Percentiles rank a stretch among this genome's conserved stretches.
These are phyloP conservation scores for Blastobotrys buckinghamii DNA, from an alignment of 1,139 yeast species.

Conservation along the genomic window DNA sequence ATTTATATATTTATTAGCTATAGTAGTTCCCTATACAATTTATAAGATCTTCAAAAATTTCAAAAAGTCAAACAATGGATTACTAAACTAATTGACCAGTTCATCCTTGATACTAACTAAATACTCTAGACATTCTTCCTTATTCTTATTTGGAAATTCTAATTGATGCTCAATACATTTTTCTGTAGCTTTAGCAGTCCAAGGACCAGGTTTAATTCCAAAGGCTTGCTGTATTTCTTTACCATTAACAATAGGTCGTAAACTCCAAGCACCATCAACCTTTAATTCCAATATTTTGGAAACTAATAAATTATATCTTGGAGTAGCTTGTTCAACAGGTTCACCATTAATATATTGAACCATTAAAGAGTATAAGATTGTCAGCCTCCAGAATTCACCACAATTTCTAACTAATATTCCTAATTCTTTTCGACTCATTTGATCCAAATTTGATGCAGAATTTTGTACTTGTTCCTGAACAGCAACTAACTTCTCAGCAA, in stretches of 20 bases:
- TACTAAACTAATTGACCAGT: background rate
- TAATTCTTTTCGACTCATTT: slow-evolving; percentile 44
- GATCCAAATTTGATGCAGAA: background rate
- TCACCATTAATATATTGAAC: background rate
- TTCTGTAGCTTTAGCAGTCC: slow-evolving; percentile 59
- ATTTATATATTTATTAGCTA: no score
- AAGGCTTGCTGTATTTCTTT: slow-evolving; percentile 50
- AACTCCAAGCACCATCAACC: slow-evolving; percentile 29
- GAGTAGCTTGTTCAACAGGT: slow-evolving; percentile 3
- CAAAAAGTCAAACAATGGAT: background rate
- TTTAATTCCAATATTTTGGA: slow-evolving; percentile 17
- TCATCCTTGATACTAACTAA: slow-evolving; percentile 1
- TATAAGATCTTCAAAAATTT: no score
- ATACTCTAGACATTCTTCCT: slow-evolving; percentile 38
- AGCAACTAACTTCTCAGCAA: slow-evolving; percentile 37
- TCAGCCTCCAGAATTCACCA: slow-evolving; percentile 47
- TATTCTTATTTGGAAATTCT: slow-evolving; percentile 53
- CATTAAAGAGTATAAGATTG: slow-evolving; percentile 28
- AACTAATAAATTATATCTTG: slow-evolving; percentile 16
- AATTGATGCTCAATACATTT: slow-evolving; percentile 66
- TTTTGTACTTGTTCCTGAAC: slow-evolving; percentile 22
- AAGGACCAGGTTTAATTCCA: slow-evolving; percentile 70
- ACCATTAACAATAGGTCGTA: slow-evolving; percentile 48
- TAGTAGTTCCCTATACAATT: no score
- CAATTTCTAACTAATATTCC: slow-evolving; percentile 56